Evolutionary conservation across 306 rosid species (phyloP), one percentile per base, ranked within the genome.

Genomic region (Begonia masoniana): DNA sequence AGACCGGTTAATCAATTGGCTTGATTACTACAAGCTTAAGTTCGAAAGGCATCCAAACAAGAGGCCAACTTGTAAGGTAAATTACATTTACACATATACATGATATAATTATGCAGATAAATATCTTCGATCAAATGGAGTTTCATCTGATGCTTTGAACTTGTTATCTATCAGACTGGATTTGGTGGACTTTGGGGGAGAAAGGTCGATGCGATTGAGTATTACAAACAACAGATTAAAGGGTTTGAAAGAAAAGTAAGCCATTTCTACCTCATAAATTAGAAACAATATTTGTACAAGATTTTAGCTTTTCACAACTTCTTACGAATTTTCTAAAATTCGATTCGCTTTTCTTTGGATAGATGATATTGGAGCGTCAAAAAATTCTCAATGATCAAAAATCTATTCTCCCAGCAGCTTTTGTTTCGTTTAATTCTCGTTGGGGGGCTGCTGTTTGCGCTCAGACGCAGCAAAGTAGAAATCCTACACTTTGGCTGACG

Each of bases 381-480:
- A 86, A 67, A 47, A 68, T 91, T 72, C 64, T 91, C 76, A 86
- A 81, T 68, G 96, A 86, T 65, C 41, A 96, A 17, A 86, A 81
- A 71, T 71, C 79, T 43, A 64, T 86, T 62, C 64, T 79, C 63
- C 99, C 99, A 1, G 99, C 86, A 58, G 78, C 94, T 60, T 91
- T 91, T 73, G 84, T 91, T 64, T 91, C 88, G 7, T 91, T 91
- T 68, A 69, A 72, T 53, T 86, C 96, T 0, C 88, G 96, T 10
- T 91, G 99, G 94, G 96, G 93, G 43, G 96, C 99, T 8, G 82
- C 99, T 0, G 96, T 91, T 66, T 91, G 99, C 70, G 99, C 99
- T 13, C 96, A 91, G 76, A 91, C 99, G 46, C 91, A 82, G 54
- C 99, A 91, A 65, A 83, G 92, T 82, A 83, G 70, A 63, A 91